Base-by-base conservation (phyloP, 1,139 yeast species). In the Pichia sp. region DNA sequence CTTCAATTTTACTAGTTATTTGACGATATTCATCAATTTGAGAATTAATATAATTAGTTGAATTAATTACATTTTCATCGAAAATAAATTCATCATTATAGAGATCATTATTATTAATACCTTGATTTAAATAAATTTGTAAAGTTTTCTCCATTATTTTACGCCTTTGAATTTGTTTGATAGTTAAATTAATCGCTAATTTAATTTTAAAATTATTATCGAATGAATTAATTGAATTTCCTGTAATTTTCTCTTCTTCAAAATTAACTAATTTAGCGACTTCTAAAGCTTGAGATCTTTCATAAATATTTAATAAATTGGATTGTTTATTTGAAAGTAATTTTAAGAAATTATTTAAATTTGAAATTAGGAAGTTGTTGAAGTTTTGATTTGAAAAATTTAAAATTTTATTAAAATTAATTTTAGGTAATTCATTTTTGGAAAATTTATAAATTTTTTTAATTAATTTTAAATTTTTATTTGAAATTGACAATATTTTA, bases 1-100 rank as follows among this genome's bases (percentile, higher is more conserved):
- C 83, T 58, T 79, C 76, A 75, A 88, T 79, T 60, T 83, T 84
- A 7, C 46, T 44, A 24, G 30, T 39, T 36, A 34, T 36, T 38
- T 34, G 33, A 4, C 37, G 34, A 9, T 35, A 38, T 23, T 33
- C 36, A 14, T 44, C 45, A 10, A 34, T 35, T 21, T 42, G 35
- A 7, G 9, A 12, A 11, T 28, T 28, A 12, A 33, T 30, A 3
- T 12, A 19, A 2, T 28, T 24, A 5, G 22, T 28, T 10, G 31
- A 38, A 10, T 39, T 38, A 19, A 36, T 22, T 28, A 42, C 43
- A 28, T 34, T 41, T 26, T 36, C 44, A 31, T 44, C 45, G 33
- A 44, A 39, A 15, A 23, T 20, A 15, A 42, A 42, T 17, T 44
- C 48, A 21, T 39, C 35, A 23, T 37, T 36, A n/a, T 38, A 23